Evolutionary conservation across 805 yeast genomes (phyloP).

Genomic region (Pichia nakasei): DNA sequence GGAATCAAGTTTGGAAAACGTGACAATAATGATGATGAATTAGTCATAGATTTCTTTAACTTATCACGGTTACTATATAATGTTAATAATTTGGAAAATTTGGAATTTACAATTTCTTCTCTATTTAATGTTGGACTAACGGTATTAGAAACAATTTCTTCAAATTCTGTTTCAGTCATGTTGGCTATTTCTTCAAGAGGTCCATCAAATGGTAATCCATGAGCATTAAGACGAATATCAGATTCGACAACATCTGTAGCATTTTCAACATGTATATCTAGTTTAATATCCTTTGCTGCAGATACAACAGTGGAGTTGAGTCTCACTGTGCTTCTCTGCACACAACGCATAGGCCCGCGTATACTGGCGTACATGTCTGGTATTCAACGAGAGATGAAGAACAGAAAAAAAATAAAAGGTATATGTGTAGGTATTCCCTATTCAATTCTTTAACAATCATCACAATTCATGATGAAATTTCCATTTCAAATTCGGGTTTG

Average conservation of each 20-base stretch:
- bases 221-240: slow-evolving; percentile 2
- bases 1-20: slow-evolving; percentile 57
- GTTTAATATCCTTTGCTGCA: too few species aligned
- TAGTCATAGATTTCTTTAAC: slow-evolving; percentile 14
- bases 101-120: slow-evolving; percentile 20
- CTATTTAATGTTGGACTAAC: slow-evolving; percentile 24
- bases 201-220: slow-evolving; percentile 8
- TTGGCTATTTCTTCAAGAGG: slow-evolving; percentile 14
- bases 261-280: too few species aligned
- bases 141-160: slow-evolving; percentile 16
- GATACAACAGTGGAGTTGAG: too few species aligned
- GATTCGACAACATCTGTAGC: too few species aligned
- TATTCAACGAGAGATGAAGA: too few species aligned
- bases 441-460: too few species aligned
- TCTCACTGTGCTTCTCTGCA: neutral
- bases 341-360: neutral
- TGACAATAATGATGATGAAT: slow-evolving; percentile 20
- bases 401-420: too few species aligned
- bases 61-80: slow-evolving; percentile 20
- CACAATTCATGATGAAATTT: too few species aligned
- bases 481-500: too few species aligned
- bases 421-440: too few species aligned
- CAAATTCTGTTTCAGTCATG: slow-evolving; percentile 20
- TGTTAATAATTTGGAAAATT: slow-evolving; percentile 21
- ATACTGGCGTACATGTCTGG: too few species aligned